Conservation (phyloP, 306 rosid genomes). For the Betula pendula region DNA sequence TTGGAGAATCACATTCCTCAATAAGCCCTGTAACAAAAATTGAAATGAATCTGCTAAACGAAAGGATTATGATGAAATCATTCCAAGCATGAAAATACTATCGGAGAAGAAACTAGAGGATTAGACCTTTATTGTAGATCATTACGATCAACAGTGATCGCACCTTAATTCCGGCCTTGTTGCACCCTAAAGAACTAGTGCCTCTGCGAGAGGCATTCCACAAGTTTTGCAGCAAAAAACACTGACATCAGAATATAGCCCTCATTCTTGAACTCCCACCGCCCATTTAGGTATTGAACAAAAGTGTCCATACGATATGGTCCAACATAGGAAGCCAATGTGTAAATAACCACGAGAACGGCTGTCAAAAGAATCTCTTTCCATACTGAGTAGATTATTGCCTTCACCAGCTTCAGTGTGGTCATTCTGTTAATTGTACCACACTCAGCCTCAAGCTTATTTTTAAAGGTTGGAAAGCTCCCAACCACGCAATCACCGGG, state of each 20-base stretch:
- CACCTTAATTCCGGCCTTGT: conserved; percentile 41
- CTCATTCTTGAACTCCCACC: conserved; percentile 34
- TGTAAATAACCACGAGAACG: conserved; percentile 23
- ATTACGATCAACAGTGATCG: conserved; percentile 35
- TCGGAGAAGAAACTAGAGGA: not conserved
- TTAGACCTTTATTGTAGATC: conserved; percentile 40
- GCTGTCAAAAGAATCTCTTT: conserved; percentile 47
- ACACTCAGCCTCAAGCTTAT: conserved; percentile 41
- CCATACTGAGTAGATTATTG: conserved; percentile 34
- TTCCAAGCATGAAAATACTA: not conserved
- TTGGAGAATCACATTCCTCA: conserved; percentile 70
- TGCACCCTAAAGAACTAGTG: conserved; percentile 49
- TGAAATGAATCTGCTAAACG: not conserved
- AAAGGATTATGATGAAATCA: conserved; percentile 9
- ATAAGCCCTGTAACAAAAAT: conserved; percentile 54
- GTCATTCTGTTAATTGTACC: conserved; percentile 34
- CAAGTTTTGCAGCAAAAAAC: conserved; percentile 42
- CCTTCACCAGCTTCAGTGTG: conserved; percentile 42
- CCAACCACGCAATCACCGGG: conserved; percentile 38
- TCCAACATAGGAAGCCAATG: conserved; percentile 54
- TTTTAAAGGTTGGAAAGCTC: conserved; percentile 33
- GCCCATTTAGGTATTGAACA: conserved; percentile 48
- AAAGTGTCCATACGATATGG: conserved; percentile 51
- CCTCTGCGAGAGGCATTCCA: conserved; percentile 40
- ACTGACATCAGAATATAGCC: conserved; percentile 40